Conservation (phyloP, 805 yeast species). For the Hanseniaspora valbyensis region DNA sequence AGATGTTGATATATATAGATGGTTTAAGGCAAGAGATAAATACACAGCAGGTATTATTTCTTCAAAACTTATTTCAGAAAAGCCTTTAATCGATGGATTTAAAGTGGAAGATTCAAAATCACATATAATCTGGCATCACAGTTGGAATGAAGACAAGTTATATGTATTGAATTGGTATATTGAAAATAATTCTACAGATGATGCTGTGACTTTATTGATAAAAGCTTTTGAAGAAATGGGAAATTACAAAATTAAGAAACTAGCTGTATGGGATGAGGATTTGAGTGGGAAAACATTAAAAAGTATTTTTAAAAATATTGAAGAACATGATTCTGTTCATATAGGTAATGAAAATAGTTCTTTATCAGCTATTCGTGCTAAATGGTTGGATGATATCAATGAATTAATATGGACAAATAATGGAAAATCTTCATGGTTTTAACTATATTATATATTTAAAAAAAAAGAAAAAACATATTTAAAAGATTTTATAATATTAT, state of each 20-base stretch:
- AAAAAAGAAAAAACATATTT: neutral
- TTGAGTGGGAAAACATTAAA: conserved; percentile 25
- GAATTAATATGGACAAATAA: conserved; percentile 34
- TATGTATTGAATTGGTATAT: conserved; percentile 25
- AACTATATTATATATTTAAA: conserved; percentile 17
- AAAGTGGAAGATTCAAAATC: conserved; percentile 23
- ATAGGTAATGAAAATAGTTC: conserved; percentile 28
- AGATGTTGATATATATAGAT: conserved; percentile 30
- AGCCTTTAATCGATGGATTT: conserved; percentile 26
- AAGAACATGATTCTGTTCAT: conserved; percentile 20
- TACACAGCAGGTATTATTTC: conserved; percentile 25
- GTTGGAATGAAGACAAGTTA: conserved; percentile 30
- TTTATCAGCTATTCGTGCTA: conserved; percentile 33
- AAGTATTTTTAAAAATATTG: conserved; percentile 19
- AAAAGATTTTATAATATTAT: no score
- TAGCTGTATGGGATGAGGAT: conserved; percentile 36
- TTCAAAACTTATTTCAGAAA: conserved; percentile 16
- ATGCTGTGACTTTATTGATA: conserved; percentile 25
- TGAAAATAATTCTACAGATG: conserved; percentile 19
- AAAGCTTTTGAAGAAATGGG: conserved; percentile 31
- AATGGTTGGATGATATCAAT: conserved; percentile 22
- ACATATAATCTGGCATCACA: conserved; percentile 38
- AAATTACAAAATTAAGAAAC: conserved; percentile 21
- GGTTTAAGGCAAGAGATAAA: conserved; percentile 35
- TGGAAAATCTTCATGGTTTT: conserved; percentile 43